Base-by-base conservation (phyloP, 306 rosid species). In the Trifolium subterraneum region DNA sequence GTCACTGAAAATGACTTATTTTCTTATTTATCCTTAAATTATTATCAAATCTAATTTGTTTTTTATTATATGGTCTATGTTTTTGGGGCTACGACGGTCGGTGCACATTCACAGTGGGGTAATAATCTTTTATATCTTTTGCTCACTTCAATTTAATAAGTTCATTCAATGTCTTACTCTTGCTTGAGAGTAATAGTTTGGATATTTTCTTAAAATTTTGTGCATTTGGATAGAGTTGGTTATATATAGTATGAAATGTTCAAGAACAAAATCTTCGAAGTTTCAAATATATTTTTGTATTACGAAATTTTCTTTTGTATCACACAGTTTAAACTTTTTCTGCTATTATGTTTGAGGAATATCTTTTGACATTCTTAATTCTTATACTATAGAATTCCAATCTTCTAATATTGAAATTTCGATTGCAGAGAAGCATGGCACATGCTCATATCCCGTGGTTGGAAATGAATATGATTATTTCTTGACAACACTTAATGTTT, bases 381-480 rank as follows among this genome's bases (percentile, higher is more conserved):
- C 69, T 61, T 73, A 33, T 63, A 38, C 68, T 61, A n/a, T n/a
- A 16, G 14, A 45, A 16, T 25, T 81, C 77, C 76, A 20, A 42
- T 14, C 14, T 55, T 75, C 56, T 85, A 23, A 78, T 41, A 44
- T 61, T 72, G 15, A 22, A 41, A 78, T 78, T 48, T 75, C 77
- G 52, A 69, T 66, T 87, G 87, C 96, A 94, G 99, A 87, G 88
- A 94, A 88, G 90, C 99, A 94, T 27, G 99, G 99, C 27, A 92
- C 99, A 12, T 94, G 99, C 76, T 87, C 97, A 8, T 70, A 33
- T 82, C 89, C 99, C 23, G 99, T 88, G 60, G 1, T 79, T 71
- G 39, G 48, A 47, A 93, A 94, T 77, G 99, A 92, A 85, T 88
- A 94, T 86, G 81, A 55, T 64, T 94, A 88, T 68, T 94, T 94